These are phyloP conservation scores for Rhynchospora pubera DNA, from an alignment of 176 grass and related monocot genomes.

Conservation along the genomic window DNA sequence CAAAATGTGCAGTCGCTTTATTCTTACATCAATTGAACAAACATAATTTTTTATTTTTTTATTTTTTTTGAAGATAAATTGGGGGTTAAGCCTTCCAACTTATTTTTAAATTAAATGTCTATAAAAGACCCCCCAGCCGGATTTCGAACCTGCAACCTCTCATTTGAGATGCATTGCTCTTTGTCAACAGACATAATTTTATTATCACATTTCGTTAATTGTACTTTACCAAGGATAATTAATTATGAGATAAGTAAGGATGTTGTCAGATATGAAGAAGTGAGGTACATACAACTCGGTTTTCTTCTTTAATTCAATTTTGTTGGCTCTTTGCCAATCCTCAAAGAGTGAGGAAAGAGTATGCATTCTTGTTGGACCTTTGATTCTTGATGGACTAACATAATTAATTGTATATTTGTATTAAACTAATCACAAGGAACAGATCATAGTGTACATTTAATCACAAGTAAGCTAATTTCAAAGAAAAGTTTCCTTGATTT, in stretches of 20 bases:
- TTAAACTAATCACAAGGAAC: neutral
- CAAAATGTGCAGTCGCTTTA: neutral
- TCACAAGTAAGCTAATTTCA: neutral
- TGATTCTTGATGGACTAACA: neutral
- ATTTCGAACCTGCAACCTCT: no score
- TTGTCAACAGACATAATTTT: no score
- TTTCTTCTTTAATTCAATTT: no score
- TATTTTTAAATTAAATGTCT: no score
- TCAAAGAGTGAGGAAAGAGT: no score
- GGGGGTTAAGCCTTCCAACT: no score
- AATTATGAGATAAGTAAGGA: neutral
- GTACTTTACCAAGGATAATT: neutral
- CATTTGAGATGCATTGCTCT: no score
- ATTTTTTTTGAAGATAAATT: no score
- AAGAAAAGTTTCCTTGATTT: neutral
- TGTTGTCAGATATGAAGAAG: neutral
- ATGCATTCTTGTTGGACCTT: neutral
- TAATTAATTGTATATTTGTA: neutral
- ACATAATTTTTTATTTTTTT: no score
- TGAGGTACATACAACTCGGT: no score
- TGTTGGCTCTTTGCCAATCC: no score
- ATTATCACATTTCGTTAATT: neutral
- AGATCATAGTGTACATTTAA: neutral
- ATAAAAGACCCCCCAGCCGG: no score
- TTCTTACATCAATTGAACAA: neutral